A percentile compares a stretch with the other conserved stretches of the same genome.
Conservation (phyloP, 139 green algal genomes). For the Volvox africanus region DNA sequence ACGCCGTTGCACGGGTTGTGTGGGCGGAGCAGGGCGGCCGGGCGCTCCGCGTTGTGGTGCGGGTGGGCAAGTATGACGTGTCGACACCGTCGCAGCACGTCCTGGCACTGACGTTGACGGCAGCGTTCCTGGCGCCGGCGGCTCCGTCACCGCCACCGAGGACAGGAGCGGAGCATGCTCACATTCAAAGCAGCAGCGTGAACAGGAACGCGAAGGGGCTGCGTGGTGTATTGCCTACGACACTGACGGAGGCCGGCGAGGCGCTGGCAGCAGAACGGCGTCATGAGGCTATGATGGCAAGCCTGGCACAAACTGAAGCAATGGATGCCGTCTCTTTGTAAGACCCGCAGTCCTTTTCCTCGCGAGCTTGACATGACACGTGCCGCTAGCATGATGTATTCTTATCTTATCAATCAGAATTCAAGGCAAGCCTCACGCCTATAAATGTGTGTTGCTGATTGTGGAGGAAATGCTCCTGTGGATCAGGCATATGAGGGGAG, state of each 20-base stretch:
- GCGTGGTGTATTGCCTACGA: not conserved
- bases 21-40: not conserved
- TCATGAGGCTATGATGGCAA: constrained; percentile 9
- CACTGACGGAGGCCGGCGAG: constrained; percentile 5
- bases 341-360: no score
- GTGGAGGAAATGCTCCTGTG: no score
- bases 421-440: no score
- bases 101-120: constrained; percentile 29
- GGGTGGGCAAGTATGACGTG: constrained; percentile 3
- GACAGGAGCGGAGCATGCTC: not conserved
- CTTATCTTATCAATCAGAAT: no score
- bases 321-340: no score
- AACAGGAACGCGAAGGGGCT: not conserved
- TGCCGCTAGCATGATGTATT: no score
- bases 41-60: constrained; percentile 20
- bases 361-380: no score
- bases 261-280: constrained; percentile 22
- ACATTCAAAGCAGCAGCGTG: not conserved
- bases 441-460: no score
- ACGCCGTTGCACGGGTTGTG: constrained; percentile 21
- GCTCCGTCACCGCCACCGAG: not conserved
- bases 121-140: constrained; percentile 27
- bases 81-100: not conserved
- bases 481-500: no score
- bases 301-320: not conserved